phyloP scores from a whole-genome alignment of 139 green algal species.

The Chlorella vulgaris region DNA sequence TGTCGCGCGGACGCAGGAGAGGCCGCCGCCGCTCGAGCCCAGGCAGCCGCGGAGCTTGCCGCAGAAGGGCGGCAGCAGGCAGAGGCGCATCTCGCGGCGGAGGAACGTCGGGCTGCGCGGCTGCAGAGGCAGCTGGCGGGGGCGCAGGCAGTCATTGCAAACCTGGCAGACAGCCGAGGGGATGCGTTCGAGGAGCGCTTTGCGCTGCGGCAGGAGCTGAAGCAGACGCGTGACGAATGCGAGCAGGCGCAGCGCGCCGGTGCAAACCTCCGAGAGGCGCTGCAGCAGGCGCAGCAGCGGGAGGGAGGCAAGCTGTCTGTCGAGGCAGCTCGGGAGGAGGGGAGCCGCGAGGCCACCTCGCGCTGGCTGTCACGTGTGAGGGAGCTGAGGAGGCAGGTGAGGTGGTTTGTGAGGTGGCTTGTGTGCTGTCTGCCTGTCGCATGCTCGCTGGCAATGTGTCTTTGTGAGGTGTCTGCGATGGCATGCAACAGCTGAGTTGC shows the following conservation, averaged over 20 bases:
- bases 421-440: not conserved
- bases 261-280: not conserved
- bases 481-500: not conserved
- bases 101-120: not conserved
- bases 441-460: not conserved
- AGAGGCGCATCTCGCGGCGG: not conserved
- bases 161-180: slow-evolving; percentile 1
- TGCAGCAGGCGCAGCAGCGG: slow-evolving; percentile 3
- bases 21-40: not conserved
- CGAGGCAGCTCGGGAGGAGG: not conserved
- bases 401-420: not conserved
- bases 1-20: not conserved
- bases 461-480: not conserved
- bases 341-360: not conserved
- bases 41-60: not conserved
- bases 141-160: slow-evolving; percentile 9
- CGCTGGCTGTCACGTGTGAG: slow-evolving; percentile 13
- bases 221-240: not conserved
- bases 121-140: slow-evolving; percentile 10
- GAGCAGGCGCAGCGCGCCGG: slow-evolving; percentile 2
- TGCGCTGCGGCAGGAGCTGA: not conserved
- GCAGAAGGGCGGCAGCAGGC: not conserved
- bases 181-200: slow-evolving; percentile 26
- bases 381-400: slow-evolving; percentile 18
- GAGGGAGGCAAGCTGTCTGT: not conserved